Evolutionary conservation across 2,329 filamentous ascomycete species (phyloP), one percentile per base, ranked within the genome.

Genomic region (Diaporthe sp.): DNA sequence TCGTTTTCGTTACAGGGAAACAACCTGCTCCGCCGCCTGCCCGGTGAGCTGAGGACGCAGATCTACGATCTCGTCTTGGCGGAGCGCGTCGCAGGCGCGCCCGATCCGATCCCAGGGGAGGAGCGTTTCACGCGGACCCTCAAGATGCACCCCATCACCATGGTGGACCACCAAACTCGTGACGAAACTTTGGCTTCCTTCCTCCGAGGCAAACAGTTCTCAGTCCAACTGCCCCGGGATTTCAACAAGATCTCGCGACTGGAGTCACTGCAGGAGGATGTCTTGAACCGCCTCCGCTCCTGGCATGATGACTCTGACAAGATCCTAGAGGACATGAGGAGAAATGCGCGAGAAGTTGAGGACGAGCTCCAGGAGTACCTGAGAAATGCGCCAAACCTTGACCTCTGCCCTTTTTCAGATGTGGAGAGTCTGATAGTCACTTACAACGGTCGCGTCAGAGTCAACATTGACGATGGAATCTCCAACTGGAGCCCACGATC

Each of bases 341-440:
- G 7, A 1, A 13, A 42, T 17, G 30, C 2, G 1, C 4, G 12
- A 2, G 22, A n/a, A 8, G 12, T 17, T 4, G 22, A 25, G 2
- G n/a, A 25, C 15, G 50, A 52, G 10, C 13, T 25, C n/a, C 2
- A 12, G 4, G 22, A 25, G 10, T 52, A 28, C n/a, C 25, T 52
- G 0, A 8, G 12, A 5, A 52, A 52, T 2, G 1, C n/a, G 22
- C 10, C 9, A 10, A 4, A 25, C 22, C 50, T 25, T 8, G 5
- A 52, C n/a, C 50, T 25, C 12, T 28, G 9, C n/a, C 50, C 50
- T 3, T 52, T 28, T 15, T 10, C 4, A 25, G 5, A 13, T n/a
- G n/a, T 52, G 1, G 50, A 13, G 3, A 52, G n/a, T 10, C 10
- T 52, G 22, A 52, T 28, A 10, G 50, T 52, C 50, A 52, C 50